Base-by-base conservation (phyloP, 805 yeast species). In the Lachancea nothofagi region DNA sequence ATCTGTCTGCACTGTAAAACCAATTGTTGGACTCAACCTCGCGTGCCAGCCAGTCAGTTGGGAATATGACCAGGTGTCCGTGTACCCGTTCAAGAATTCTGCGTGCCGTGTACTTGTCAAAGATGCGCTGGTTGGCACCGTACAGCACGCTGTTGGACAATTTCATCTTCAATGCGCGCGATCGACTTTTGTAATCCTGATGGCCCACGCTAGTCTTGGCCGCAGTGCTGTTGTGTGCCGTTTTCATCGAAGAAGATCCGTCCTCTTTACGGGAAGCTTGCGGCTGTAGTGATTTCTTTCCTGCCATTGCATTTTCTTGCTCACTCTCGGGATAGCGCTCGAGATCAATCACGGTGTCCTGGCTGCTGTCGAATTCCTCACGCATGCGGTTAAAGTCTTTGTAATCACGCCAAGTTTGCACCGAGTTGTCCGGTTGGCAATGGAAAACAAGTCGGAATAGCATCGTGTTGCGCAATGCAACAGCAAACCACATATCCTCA, bases 21-120 rank as follows among this genome's bases (percentile, higher is more conserved):
- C 97, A 90, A 56, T 94, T 93, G 8, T 86, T 90, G 5, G 85
- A 77, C 42, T 89, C 96, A 22, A 88, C 75, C 62, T 93, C 98
- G 43, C 79, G 74, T 51, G 75, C 68, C 30, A 93, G 70, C 98
- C 98, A 93, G 45, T 87, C 87, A 0, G 84, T 72, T 0, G 98
- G 97, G 68, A 89, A 90, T n/a, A 82, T 59, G 5, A 93, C 97
- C 49, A 93, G 64, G 55, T 93, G 83, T 2, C 98, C 98, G 38
- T 80, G 83, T 14, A 90, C 68, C 42, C 85, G 80, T 35, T 70
- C 67, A 46, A 93, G 65, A 25, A 88, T 66, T 43, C 79, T 69
- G 48, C 80, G 88, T 0, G 96, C 94, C 0, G 93, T 77, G 31
- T 75, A 80, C 40, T 83, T 73, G 44, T 83, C 95, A 48, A 72